phyloP scores from a whole-genome alignment of 192 early-diverging fungal species.

The Coemansia sp. region DNA sequence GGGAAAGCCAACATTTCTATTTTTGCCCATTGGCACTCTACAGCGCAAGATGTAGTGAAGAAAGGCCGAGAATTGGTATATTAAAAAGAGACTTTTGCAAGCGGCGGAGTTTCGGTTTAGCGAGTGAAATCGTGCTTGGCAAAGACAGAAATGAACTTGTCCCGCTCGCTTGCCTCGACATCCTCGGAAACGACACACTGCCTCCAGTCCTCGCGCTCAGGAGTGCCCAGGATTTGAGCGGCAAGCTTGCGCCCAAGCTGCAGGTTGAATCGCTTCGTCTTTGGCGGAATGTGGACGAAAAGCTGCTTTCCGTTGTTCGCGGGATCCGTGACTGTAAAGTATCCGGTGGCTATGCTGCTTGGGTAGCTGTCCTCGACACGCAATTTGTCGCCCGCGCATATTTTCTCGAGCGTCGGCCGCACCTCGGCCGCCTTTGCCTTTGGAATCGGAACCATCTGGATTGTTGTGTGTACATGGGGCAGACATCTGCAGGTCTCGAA shows the following conservation, averaged over 20 bases:
- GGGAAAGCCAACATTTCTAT: too few relatives aligned
- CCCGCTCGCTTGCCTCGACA: slow-evolving; percentile 58
- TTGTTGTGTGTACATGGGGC: slow-evolving; percentile 37
- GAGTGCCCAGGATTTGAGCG: slow-evolving; percentile 62
- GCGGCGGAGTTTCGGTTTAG: slow-evolving; percentile 7
- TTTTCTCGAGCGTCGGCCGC: slow-evolving; percentile 16
- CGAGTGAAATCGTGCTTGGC: slow-evolving; percentile 43
- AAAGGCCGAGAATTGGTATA: not conserved
- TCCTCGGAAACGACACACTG: slow-evolving; percentile 62
- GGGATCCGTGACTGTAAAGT: slow-evolving; percentile 38
- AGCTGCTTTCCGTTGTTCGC: slow-evolving; percentile 11
- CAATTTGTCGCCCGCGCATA: slow-evolving; percentile 27
- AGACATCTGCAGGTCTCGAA: slow-evolving; percentile 70
- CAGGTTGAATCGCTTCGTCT: slow-evolving; percentile 61
- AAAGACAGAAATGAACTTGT: slow-evolving; percentile 50
- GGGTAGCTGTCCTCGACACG: slow-evolving; percentile 22
- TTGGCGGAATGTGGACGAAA: slow-evolving; percentile 29
- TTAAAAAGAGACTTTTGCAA: not conserved
- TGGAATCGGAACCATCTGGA: slow-evolving; percentile 44
- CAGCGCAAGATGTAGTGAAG: not conserved
- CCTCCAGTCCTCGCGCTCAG: slow-evolving; percentile 82
- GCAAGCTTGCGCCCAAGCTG: slow-evolving; percentile 77
- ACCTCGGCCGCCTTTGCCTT: slow-evolving; percentile 21
- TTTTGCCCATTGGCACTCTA: too few relatives aligned
- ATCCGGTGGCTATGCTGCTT: slow-evolving; percentile 20